These are phyloP conservation scores for Penicillium crustosum DNA, from an alignment of 2,329 filamentous ascomycete genomes.

Conservation along the genomic window DNA sequence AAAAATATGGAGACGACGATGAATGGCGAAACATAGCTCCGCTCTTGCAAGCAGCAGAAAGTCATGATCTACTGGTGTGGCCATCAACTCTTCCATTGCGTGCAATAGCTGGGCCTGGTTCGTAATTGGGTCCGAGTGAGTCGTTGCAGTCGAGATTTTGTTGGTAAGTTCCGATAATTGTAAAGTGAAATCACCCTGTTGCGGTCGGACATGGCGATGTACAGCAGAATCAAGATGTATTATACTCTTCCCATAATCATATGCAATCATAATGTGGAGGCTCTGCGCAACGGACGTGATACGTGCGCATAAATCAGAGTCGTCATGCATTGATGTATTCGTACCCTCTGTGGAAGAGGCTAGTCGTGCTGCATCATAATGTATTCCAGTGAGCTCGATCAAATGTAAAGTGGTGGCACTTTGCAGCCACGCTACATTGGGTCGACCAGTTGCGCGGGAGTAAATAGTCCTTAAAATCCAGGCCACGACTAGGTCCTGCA, in stretches of 20 bases:
- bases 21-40: slow-evolving; percentile 37
- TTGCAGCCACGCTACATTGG: slow-evolving; percentile 55
- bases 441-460: slow-evolving; percentile 51
- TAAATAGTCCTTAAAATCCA: slow-evolving; percentile 55
- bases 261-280: slow-evolving; percentile 33
- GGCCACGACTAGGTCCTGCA: slow-evolving; percentile 29
- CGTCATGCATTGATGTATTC: slow-evolving; percentile 3
- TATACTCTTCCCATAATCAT: slow-evolving; percentile 36
- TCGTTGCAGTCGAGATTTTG: slow-evolving; percentile 10
- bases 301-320: slow-evolving; percentile 23
- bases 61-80: slow-evolving; percentile 22
- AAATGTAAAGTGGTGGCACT: slow-evolving; percentile 57
- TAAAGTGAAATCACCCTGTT: slow-evolving; percentile 19
- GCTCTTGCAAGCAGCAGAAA: slow-evolving; percentile 35
- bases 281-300: slow-evolving; percentile 32
- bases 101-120: slow-evolving; percentile 7
- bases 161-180: slow-evolving; percentile 19
- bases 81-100: slow-evolving; percentile 14
- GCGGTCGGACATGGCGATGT: neutral
- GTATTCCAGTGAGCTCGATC: slow-evolving; percentile 48
- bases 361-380: slow-evolving; percentile 17
- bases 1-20: slow-evolving; percentile 44
- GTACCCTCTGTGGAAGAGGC: slow-evolving; percentile 10
- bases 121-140: neutral
- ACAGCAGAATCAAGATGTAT: slow-evolving; percentile 24